These are phyloP conservation scores for Purshia tridentata DNA, from an alignment of 306 rosid species.

Conservation along the genomic window DNA sequence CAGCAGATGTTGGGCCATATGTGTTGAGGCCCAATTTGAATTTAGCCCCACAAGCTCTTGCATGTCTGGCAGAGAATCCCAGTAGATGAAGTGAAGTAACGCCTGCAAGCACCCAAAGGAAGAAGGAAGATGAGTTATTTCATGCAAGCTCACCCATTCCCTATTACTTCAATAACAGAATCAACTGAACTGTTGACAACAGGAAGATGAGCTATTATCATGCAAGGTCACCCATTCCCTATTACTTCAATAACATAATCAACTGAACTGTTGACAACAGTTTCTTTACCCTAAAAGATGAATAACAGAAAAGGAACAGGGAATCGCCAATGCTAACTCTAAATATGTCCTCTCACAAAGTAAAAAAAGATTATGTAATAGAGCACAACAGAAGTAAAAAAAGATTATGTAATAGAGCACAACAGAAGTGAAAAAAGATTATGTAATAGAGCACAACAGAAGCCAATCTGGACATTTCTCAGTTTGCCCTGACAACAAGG, in stretches of 20 bases:
- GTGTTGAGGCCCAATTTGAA: conserved; percentile 55
- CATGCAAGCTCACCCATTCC: background rate
- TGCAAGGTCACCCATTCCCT: background rate
- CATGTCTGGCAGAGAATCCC: conserved; percentile 63
- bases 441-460: too few relatives aligned
- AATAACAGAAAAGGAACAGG: background rate
- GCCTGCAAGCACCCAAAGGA: conserved; percentile 43
- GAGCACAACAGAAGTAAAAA: too few relatives aligned
- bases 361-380: too few relatives aligned
- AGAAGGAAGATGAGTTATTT: background rate
- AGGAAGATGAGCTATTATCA: background rate
- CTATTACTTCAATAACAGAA: conserved; percentile 9
- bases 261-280: background rate
- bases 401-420: too few relatives aligned
- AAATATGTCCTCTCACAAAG: background rate
- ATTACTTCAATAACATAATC: conserved; percentile 8
- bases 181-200: background rate
- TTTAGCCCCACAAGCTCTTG: conserved; percentile 47
- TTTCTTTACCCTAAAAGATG: background rate
- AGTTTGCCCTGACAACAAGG: too few relatives aligned
- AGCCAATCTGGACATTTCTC: too few relatives aligned
- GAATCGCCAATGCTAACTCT: background rate
- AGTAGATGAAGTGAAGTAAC: conserved; percentile 63
- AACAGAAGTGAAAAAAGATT: too few relatives aligned
- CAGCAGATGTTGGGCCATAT: conserved; percentile 67